Conservation (phyloP, 257 asterid genomes). For the Solanum ahanhuiri region DNA sequence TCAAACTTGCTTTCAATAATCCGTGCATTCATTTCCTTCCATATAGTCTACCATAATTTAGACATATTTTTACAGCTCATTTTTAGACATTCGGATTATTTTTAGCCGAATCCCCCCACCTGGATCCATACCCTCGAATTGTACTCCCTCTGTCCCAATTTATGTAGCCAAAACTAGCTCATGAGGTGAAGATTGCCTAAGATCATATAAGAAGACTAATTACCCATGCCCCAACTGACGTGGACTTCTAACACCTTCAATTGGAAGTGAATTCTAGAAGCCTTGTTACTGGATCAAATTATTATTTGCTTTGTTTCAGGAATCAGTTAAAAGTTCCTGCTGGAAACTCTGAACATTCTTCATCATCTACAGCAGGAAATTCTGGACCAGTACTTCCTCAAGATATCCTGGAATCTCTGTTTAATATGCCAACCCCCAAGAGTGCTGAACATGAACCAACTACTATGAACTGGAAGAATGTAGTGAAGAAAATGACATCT, state of each 20-base stretch:
- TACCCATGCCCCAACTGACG: background rate
- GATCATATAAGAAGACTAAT: background rate
- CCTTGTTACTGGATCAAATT: background rate
- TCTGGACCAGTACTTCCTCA: slow-evolving; percentile 55
- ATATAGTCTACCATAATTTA: background rate
- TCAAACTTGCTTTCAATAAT: background rate
- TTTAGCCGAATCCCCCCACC: background rate
- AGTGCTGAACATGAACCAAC: slow-evolving; percentile 67
- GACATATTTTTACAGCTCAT: background rate
- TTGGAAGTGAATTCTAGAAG: background rate
- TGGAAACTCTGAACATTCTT: slow-evolving; percentile 21
- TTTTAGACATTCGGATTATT: background rate
- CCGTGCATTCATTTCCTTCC: background rate
- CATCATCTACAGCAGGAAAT: slow-evolving; percentile 26
- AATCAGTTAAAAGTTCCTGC: slow-evolving; percentile 21
- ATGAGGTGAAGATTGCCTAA: background rate
- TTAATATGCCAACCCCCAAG: slow-evolving; percentile 76
- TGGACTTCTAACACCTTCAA: background rate
- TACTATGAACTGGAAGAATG: slow-evolving; percentile 83
- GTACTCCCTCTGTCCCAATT: too few relatives aligned
- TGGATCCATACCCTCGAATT: background rate
- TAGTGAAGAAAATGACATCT: slow-evolving; percentile 68
- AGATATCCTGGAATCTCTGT: slow-evolving; percentile 68
- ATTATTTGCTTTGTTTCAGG: slow-evolving; percentile 33
- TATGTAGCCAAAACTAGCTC: background rate